Percentiles rank a stretch among this genome's conserved stretches.
Conservation (phyloP, 1,284 basidiomycete species). For the Ceratobasidium sp. region DNA sequence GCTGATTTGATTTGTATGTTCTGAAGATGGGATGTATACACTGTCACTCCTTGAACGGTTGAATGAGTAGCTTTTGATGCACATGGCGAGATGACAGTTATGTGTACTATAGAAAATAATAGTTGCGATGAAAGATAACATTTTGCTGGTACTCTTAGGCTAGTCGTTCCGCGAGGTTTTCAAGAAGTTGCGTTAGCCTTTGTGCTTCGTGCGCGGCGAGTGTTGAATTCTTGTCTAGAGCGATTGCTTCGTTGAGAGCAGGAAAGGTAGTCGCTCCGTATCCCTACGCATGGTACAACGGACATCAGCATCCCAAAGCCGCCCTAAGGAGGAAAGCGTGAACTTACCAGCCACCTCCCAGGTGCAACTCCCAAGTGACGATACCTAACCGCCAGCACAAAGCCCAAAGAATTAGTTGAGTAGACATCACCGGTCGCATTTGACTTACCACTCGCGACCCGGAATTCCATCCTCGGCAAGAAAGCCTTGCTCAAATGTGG, state of each 20-base stretch:
- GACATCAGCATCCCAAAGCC: slow-evolving; percentile 13
- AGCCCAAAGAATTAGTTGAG: background rate
- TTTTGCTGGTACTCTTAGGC: background rate
- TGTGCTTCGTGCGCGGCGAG: slow-evolving; percentile 74
- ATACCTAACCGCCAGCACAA: slow-evolving; percentile 5
- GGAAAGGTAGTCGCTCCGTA: slow-evolving; percentile 92
- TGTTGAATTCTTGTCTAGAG: slow-evolving; percentile 72
- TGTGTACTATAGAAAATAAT: slow-evolving; percentile 35
- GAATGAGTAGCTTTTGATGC: slow-evolving; percentile 31
- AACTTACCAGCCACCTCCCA: slow-evolving; percentile 29
- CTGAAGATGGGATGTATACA: slow-evolving; percentile 43
- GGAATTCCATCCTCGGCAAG: slow-evolving; percentile 82
- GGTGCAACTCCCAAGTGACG: slow-evolving; percentile 33
- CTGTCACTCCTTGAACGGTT: slow-evolving; percentile 35
- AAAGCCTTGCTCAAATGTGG: slow-evolving; percentile 86
- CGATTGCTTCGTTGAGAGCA: slow-evolving; percentile 82
- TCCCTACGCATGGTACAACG: slow-evolving; percentile 59
- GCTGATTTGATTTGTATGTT: slow-evolving; percentile 42
- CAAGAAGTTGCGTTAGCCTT: slow-evolving; percentile 70
- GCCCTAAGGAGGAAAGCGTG: background rate
- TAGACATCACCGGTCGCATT: background rate
- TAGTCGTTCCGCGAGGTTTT: slow-evolving; percentile 64
- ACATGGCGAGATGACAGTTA: slow-evolving; percentile 3
- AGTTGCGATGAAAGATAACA: slow-evolving; percentile 20
- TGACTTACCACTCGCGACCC: slow-evolving; percentile 61